These are phyloP conservation scores for Yarrowia divulgata DNA, from an alignment of 805 yeast species.

Conservation along the genomic window DNA sequence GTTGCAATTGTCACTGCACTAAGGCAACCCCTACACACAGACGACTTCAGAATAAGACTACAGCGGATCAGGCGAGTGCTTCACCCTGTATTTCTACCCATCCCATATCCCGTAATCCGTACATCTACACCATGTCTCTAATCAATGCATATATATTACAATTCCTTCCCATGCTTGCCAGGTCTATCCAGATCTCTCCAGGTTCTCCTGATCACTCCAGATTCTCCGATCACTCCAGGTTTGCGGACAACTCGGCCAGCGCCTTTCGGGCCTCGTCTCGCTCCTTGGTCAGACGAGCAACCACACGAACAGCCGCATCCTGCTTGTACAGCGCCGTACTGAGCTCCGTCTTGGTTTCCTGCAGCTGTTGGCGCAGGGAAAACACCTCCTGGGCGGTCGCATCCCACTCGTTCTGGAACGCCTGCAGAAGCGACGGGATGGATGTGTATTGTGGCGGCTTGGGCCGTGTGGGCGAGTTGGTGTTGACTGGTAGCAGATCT, in stretches of 20 bases:
- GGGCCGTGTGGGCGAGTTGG: constrained; percentile 45
- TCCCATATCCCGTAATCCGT: too few relatives aligned
- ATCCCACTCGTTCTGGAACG: constrained; percentile 91
- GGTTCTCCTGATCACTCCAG: too few relatives aligned
- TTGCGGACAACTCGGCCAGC: constrained; percentile 57
- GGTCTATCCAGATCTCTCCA: too few relatives aligned
- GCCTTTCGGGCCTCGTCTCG: constrained; percentile 76
- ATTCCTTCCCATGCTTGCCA: constrained; percentile 26
- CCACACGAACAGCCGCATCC: constrained; percentile 91
- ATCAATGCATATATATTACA: constrained; percentile 32
- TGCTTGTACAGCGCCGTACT: constrained; percentile 80
- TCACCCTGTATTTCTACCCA: too few relatives aligned
- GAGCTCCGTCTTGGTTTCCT: constrained; percentile 70
- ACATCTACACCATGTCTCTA: not conserved
- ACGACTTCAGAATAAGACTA: too few relatives aligned
- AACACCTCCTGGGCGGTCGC: constrained; percentile 82
- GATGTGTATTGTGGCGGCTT: constrained; percentile 60
- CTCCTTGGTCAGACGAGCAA: constrained; percentile 75
- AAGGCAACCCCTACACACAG: too few relatives aligned
- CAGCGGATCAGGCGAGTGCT: too few relatives aligned
- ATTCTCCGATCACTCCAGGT: too few relatives aligned
- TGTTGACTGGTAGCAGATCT: constrained; percentile 61
- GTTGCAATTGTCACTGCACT: too few relatives aligned
- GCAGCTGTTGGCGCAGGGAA: constrained; percentile 73
- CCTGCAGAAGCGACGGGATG: constrained; percentile 76